Percentiles rank a stretch among this genome's conserved stretches.
Conservation (phyloP, 176 grass and related monocot genomes). For the Pontederia crassipes region DNA sequence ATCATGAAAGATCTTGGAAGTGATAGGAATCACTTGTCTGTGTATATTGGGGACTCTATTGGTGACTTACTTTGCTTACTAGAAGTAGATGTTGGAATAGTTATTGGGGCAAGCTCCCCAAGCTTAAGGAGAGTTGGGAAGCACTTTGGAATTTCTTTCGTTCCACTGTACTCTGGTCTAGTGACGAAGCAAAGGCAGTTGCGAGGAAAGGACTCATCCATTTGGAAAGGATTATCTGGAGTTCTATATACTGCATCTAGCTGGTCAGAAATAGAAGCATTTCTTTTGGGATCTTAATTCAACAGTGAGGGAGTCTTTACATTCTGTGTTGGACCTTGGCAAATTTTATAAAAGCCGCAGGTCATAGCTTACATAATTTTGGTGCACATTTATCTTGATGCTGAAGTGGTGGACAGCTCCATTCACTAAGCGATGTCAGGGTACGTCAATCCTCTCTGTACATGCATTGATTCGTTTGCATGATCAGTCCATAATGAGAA, state of each 20-base stretch:
- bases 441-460: no score
- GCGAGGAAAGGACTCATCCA: slow-evolving; percentile 23
- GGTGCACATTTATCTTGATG: no score
- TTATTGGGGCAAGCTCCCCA: slow-evolving; percentile 66
- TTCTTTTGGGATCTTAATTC: slow-evolving; percentile 71
- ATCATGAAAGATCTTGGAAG: slow-evolving; percentile 29
- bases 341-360: no score
- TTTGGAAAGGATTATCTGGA: slow-evolving; percentile 59
- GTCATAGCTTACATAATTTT: no score
- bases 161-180: slow-evolving; percentile 51
- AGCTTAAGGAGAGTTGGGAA: slow-evolving; percentile 73
- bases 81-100: slow-evolving; percentile 88
- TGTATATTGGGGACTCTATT: slow-evolving; percentile 86
- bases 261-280: slow-evolving; percentile 84
- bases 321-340: no score
- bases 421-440: no score
- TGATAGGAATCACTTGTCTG: slow-evolving; percentile 24
- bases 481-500: no score
- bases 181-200: slow-evolving; percentile 63
- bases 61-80: slow-evolving; percentile 93
- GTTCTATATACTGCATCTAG: slow-evolving; percentile 81
- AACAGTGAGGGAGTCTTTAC: no score
- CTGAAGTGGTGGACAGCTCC: no score
- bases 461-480: no score
- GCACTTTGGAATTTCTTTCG: slow-evolving; percentile 74